Conservation (phyloP, 208 protist genomes). For the Angomonas desouzai region DNA sequence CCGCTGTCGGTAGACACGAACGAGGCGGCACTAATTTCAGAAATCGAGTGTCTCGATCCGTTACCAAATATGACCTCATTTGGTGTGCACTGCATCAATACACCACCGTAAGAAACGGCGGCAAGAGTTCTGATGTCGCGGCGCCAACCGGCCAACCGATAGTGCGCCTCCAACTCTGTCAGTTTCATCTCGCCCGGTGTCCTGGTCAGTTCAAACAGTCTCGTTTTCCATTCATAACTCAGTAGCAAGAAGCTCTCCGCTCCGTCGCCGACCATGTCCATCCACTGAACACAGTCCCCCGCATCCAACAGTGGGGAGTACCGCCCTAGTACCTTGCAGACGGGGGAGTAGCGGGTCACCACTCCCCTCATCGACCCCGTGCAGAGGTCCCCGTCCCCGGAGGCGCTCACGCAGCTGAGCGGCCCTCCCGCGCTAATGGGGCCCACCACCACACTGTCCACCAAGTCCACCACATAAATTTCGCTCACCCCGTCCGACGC, state of each 20-base stretch:
- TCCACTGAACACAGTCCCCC: not conserved
- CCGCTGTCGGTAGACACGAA: not conserved
- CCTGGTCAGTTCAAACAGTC: not conserved
- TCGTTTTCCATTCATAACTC: not conserved
- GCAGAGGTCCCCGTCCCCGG: conserved; percentile 30
- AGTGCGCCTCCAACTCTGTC: not conserved
- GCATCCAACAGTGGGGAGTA: not conserved
- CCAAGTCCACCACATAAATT: conserved; percentile 59
- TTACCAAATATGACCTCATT: not conserved
- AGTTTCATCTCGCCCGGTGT: not conserved
- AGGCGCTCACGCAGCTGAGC: conserved; percentile 57
- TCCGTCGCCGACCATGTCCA: not conserved
- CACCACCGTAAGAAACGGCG: not conserved
- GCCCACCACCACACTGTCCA: conserved; percentile 36
- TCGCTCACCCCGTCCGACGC: conserved; percentile 51
- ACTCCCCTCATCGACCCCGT: conserved; percentile 28
- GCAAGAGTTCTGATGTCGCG: not conserved
- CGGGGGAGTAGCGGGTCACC: conserved; percentile 13
- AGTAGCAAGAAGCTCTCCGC: not conserved
- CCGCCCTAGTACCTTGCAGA: not conserved
- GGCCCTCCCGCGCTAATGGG: conserved; percentile 35
- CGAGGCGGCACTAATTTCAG: not conserved
- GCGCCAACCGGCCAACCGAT: not conserved
- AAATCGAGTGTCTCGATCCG: not conserved
- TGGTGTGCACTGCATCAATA: not conserved